These are phyloP conservation scores for Cytospora chrysosperma DNA, from an alignment of 2,329 filamentous ascomycete species.

Conservation along the genomic window DNA sequence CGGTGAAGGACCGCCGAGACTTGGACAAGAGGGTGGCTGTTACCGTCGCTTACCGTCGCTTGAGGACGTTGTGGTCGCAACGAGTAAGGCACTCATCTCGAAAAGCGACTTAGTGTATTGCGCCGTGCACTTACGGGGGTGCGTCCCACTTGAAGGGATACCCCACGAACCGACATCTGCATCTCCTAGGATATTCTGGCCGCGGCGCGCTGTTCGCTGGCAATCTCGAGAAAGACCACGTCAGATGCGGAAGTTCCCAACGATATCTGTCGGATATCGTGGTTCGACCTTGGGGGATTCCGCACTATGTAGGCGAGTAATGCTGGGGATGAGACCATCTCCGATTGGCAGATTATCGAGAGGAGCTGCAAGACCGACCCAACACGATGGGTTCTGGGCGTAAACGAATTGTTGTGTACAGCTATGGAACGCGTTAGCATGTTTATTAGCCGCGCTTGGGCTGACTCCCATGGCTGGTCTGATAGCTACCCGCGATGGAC, in stretches of 20 bases:
- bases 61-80: background rate
- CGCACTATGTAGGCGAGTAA: too few species aligned
- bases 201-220: background rate
- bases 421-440: background rate
- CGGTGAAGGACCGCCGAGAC: background rate
- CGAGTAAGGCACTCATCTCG: background rate
- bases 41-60: background rate
- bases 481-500: conserved; percentile 4
- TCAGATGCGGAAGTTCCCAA: background rate
- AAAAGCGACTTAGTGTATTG: background rate
- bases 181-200: background rate
- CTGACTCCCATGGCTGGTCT: background rate
- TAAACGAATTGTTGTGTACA: background rate
- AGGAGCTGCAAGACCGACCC: background rate
- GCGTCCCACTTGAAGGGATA: background rate
- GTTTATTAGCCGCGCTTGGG: background rate
- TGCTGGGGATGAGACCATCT: background rate
- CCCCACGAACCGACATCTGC: background rate
- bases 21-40: background rate
- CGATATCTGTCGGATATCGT: background rate
- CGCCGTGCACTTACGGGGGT: background rate
- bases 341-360: background rate
- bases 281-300: background rate
- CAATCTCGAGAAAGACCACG: background rate
- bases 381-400: background rate